A percentile compares a stretch with the other conserved stretches of the same genome.
These are phyloP conservation scores for Grigorovia humatica DNA, from an alignment of 805 yeast genomes.

Conservation along the genomic window DNA sequence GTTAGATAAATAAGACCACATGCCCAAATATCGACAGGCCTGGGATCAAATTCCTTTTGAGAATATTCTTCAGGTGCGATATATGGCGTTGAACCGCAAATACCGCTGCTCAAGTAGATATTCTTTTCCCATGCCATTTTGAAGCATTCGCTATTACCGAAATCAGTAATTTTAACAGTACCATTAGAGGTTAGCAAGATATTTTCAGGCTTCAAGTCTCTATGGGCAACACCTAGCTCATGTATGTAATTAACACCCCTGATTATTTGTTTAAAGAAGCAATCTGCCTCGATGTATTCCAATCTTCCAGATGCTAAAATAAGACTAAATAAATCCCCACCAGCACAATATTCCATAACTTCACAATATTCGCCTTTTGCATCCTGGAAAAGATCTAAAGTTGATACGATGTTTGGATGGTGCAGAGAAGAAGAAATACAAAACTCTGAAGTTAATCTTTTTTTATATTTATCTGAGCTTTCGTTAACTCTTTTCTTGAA, in stretches of 20 bases:
- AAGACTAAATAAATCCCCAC: slow-evolving; percentile 70
- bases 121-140: slow-evolving; percentile 74
- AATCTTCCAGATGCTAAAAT: slow-evolving; percentile 69
- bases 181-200: slow-evolving; percentile 69
- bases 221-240: slow-evolving; percentile 79
- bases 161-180: slow-evolving; percentile 71
- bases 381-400: slow-evolving; percentile 69
- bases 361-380: slow-evolving; percentile 76
- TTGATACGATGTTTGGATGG: slow-evolving; percentile 67
- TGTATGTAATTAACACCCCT: slow-evolving; percentile 85
- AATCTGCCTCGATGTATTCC: slow-evolving; percentile 78
- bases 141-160: slow-evolving; percentile 78
- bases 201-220: slow-evolving; percentile 93
- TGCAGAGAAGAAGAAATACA: slow-evolving; percentile 71
- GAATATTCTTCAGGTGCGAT: slow-evolving; percentile 81
- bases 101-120: slow-evolving; percentile 60
- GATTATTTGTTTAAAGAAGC: slow-evolving; percentile 77
- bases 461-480: slow-evolving; percentile 53
- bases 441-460: slow-evolving; percentile 71
- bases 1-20: slow-evolving; percentile 92
- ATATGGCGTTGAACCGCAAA: slow-evolving; percentile 81
- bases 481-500: slow-evolving; percentile 56
- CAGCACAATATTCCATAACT: slow-evolving; percentile 77
- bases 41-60: slow-evolving; percentile 61
- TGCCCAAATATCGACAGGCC: slow-evolving; percentile 83